Base-by-base conservation (phyloP, 23 red algal genomes). In the Gracilaria caudata region DNA sequence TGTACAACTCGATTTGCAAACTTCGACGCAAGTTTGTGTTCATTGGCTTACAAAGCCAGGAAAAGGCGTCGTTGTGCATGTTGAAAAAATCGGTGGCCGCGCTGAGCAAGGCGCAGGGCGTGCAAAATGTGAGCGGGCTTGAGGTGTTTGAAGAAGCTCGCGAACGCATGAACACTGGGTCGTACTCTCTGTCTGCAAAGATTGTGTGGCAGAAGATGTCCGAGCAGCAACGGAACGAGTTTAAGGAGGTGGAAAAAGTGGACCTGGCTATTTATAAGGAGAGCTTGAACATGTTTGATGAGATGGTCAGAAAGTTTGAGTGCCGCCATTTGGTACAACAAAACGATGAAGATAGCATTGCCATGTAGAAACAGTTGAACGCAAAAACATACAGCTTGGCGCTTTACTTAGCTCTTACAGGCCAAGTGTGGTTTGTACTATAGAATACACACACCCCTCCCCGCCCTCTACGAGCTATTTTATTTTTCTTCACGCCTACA, bases 61-160 rank as follows among this genome's bases (percentile, higher is more conserved):
- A 86, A 20, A 73, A 86, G 13, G 82, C 82, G 3, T 86, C 82
- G 28, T 33, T 86, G 10, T 86, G 82, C 65, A 86, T 86, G 82
- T 59, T 86, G 82, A 73, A 58, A 66, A 86, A 66, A 44, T 51
- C 82, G 5, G 68, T 76, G 2, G 64, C 63, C 1, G 82, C 63
- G 23, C 76, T 86, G 44, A 49, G 45, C 44, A 74, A 74, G 28
- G 82, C 82, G 65, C 82, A 72, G 17, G 82, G 82, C 3, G 19
- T 86, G 7, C 44, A 72, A 38, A 74, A 86, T n/a, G 14, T 86
- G 82, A 32, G 45, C 40, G 82, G 82, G 3, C 43, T 86, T 46
- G 82, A 86, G 19, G 17, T 68, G 17, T 23, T 86, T 20, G 82
- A 76, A 19, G 58, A 73, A 33, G 16, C 43, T 7, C 41, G 68